Evolutionary conservation across 768 basidiomycete species (phyloP), one percentile per base, ranked within the genome.

Genomic region (Tricholoma flavovirens): DNA sequence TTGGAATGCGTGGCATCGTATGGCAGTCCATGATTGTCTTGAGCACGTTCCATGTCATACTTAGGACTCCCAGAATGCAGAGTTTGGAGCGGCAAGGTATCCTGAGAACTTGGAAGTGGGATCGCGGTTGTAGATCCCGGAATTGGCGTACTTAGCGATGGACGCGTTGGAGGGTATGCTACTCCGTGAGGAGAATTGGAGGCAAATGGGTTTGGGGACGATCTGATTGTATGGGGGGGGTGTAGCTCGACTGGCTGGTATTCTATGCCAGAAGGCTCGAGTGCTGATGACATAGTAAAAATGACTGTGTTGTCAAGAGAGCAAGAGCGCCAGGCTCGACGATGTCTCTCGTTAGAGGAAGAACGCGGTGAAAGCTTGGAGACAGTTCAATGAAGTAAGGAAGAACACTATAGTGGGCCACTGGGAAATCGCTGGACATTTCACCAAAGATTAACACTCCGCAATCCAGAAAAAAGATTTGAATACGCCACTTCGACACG

Each of bases 21-120:
- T 17, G 56, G 60, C 21, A 56, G 57, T 22, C 57, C 60, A 21
- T 51, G 26, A 10, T 54, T 42, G 6, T 17, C 32, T 51, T 61
- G 63, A 6, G 59, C 66, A 33, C 62, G 66, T 60, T 71, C 69
- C 29, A 68, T 49, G 48, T 68, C 67, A 54, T 65, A 60, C 21
- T 32, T 17, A 4, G 36, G 33, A 43, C 46, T 54, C 21, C 22
- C 43, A 11, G 46, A 32, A 30, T 55, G 54, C 19, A 51, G 17
- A n/a, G 38, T 52, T 12, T 54, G 46, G 14, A 48, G 24, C 24
- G 24, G 24, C 5, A 5, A 55, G 8, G 53, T 29, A 22, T 49
- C 35, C 29, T 48, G 46, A 9, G 60, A 49, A 46, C n/a, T n/a
- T n/a, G n/a, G n/a, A n/a, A 58, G 51, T 15, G 60, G 61, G 42